These are phyloP conservation scores for Anthostomella pinea DNA, from an alignment of 2,329 filamentous ascomycete genomes.

Conservation along the genomic window DNA sequence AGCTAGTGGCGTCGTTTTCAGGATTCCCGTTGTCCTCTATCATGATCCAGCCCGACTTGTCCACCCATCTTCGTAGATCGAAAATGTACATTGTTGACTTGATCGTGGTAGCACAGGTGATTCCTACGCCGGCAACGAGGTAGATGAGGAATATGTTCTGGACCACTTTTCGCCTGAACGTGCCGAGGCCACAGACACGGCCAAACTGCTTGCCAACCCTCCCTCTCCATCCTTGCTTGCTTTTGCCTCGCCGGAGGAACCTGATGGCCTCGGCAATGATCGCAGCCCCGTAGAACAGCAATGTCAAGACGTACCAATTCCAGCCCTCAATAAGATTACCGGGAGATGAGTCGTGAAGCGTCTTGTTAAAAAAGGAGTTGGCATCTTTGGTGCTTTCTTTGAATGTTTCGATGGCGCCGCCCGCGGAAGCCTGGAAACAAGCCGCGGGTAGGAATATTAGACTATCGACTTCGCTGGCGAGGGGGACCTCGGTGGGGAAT, in stretches of 20 bases:
- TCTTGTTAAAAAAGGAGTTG: constrained; percentile 15
- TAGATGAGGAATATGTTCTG: constrained; percentile 18
- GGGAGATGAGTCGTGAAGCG: constrained; percentile 14
- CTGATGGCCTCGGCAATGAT: constrained; percentile 21
- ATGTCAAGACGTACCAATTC: constrained; percentile 23
- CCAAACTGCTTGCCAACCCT: constrained; percentile 7
- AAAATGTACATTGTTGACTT: constrained; percentile 26
- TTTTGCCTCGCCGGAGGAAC: constrained; percentile 18
- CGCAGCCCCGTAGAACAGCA: constrained; percentile 25
- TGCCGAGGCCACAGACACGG: constrained; percentile 5
- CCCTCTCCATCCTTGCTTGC: constrained; percentile 16
- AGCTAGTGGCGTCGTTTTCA: constrained; percentile 33
- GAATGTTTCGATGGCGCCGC: constrained; percentile 10
- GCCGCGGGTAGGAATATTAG: constrained; percentile 30
- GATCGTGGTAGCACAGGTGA: constrained; percentile 22
- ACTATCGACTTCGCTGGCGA: constrained; percentile 16
- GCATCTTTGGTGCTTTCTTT: constrained; percentile 12
- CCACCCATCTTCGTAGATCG: constrained; percentile 27
- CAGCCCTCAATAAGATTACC: constrained; percentile 25
- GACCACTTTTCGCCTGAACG: constrained; percentile 9
- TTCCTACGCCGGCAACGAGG: constrained; percentile 21
- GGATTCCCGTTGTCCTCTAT: constrained; percentile 21
- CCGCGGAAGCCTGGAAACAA: constrained; percentile 28
- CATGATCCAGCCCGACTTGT: constrained; percentile 23
- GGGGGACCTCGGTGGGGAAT: constrained; percentile 31